Evolutionary conservation across 106 monocot genomes (phyloP).

Genomic region (Ottelia alismoides): DNA sequence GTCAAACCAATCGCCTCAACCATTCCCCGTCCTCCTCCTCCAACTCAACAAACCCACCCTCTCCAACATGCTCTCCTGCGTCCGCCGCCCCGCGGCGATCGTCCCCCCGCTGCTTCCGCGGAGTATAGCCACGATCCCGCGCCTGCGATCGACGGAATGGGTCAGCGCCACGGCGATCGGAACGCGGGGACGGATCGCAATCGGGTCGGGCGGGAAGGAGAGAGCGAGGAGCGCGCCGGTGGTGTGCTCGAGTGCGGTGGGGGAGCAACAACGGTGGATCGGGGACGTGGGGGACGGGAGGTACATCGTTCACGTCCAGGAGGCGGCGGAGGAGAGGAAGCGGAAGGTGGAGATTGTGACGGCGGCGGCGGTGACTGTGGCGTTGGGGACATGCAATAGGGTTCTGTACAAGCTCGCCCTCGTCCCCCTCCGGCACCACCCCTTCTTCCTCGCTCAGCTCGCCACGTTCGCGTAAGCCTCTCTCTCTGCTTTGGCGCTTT

Average conservation of each 20-base stretch:
- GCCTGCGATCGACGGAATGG: no score
- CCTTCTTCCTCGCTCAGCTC: slow-evolving; percentile 84
- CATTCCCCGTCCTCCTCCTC: no score
- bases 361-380: slow-evolving; percentile 51
- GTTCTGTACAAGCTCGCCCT: slow-evolving; percentile 80
- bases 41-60: no score
- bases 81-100: no score
- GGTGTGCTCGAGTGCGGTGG: slow-evolving; percentile 16
- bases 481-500: neutral
- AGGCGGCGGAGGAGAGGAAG: slow-evolving; percentile 14
- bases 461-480: slow-evolving; percentile 59
- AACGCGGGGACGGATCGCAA: no score
- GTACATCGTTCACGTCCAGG: slow-evolving; percentile 10
- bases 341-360: slow-evolving; percentile 29
- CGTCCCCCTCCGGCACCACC: slow-evolving; percentile 58
- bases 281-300: neutral
- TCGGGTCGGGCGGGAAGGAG: no score
- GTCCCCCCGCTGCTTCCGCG: no score
- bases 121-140: no score
- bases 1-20: no score
- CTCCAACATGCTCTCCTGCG: no score
- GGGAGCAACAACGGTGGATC: neutral
- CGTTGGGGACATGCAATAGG: slow-evolving; percentile 54
- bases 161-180: no score
- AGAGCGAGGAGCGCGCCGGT: no score